Evolutionary conservation across 192 early-diverging fungal genomes (phyloP), one percentile per base, ranked within the genome.

Genomic region (Entomortierella chlamydospora): DNA sequence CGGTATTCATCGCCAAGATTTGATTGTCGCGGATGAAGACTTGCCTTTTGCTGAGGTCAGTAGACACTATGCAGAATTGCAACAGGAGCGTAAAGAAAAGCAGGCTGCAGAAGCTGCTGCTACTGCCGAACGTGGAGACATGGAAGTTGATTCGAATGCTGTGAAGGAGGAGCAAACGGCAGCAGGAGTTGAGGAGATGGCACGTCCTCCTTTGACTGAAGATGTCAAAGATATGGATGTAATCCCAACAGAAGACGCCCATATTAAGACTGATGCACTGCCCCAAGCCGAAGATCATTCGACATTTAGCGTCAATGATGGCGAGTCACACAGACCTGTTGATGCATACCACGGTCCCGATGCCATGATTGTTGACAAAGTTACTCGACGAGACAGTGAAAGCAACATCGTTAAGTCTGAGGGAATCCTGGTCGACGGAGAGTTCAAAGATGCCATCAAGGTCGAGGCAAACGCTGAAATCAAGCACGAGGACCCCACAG

Each of bases 1-100:
- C 77, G 94, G 94, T 23, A 73, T 90, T 33, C 86, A 85, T 43
- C 85, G 92, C 29, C 83, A 78, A 47, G 94, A 95, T 70, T 60
- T 92, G 22, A 87, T 94, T 57, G 81, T 91, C 2, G 85, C 86
- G 45, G 92, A 90, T 50, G 64, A 70, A 13, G 84, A 87, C 2
- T 52, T 90, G 30, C 85, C 88, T 20, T 90, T 90, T 58, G 67
- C 70, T 26, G 70, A 78, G 30, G 76, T 87, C 49, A 78, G 71
- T 13, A 73, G 77, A 15, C 58, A 71, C 37, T 66, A 82, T 41
- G n/a, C 61, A 11, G 57, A n/a, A 17, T 3, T 79, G 39, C 67
- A 56, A 30, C 67, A 63, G 39, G 76, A 79, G 26, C 39, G 39
- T 18, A 42, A 52, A 43, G 72, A 74, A 37, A 64, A 31, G 23